A percentile compares a stretch with the other conserved stretches of the same genome.
phyloP scores from a whole-genome alignment of 2,329 filamentous ascomycete genomes.

The Monosporascus ibericus region DNA sequence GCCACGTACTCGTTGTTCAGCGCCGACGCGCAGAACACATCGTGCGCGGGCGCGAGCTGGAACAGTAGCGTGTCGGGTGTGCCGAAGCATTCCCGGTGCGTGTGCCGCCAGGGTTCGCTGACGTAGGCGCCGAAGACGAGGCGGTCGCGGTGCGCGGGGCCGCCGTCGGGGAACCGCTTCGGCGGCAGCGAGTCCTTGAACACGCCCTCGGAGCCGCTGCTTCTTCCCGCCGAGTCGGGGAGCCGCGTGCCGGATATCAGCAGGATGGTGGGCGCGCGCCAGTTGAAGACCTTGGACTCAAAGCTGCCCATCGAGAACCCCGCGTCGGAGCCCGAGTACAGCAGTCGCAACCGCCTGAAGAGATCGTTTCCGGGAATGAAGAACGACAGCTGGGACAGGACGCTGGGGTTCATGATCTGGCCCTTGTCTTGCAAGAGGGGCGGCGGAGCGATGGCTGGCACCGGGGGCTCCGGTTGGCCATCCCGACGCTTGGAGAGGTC shows the following conservation, averaged over 20 bases:
- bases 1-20: slow-evolving; percentile 63
- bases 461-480: slow-evolving; percentile 12
- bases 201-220: slow-evolving; percentile 44
- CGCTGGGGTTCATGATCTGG: slow-evolving; percentile 59
- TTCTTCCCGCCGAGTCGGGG: slow-evolving; percentile 31
- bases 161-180: slow-evolving; percentile 50
- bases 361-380: slow-evolving; percentile 61
- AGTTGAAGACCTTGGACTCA: slow-evolving; percentile 69
- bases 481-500: slow-evolving; percentile 53
- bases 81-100: slow-evolving; percentile 63
- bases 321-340: slow-evolving; percentile 65
- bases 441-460: slow-evolving; percentile 9
- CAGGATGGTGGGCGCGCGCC: slow-evolving; percentile 67
- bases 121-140: slow-evolving; percentile 65
- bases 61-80: slow-evolving; percentile 59
- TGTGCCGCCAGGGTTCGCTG: slow-evolving; percentile 62
- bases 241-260: slow-evolving; percentile 62
- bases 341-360: slow-evolving; percentile 57
- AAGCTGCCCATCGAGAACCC: slow-evolving; percentile 76
- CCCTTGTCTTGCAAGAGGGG: slow-evolving; percentile 47
- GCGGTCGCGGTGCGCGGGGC: slow-evolving; percentile 34
- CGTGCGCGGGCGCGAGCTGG: slow-evolving; percentile 65
- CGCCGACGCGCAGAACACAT: slow-evolving; percentile 61
- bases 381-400: slow-evolving; percentile 65
- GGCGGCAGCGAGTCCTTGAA: slow-evolving; percentile 60